phyloP scores from a whole-genome alignment of 495 filamentous ascomycete genomes.

The Baudoinia panamericana region DNA sequence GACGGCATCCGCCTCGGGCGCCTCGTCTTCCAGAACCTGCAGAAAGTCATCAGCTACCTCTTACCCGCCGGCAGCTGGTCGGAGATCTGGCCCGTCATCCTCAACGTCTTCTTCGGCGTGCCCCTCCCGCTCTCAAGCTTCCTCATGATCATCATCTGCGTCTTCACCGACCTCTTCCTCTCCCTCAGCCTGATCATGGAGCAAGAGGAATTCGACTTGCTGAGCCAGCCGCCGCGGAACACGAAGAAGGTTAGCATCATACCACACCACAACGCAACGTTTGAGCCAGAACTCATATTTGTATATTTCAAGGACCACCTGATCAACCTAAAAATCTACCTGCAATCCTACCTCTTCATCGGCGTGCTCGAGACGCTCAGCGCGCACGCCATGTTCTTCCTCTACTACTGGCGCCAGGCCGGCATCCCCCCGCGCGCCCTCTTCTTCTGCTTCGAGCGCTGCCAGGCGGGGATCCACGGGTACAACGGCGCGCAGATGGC shows the following conservation, averaged over 20 bases:
- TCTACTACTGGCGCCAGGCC: conserved; percentile 36
- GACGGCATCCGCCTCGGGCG: conserved; percentile 20
- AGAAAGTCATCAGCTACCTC: conserved; percentile 22
- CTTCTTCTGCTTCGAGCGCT: conserved; percentile 37
- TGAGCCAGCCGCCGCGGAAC: conserved; percentile 24
- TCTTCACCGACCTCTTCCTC: conserved; percentile 28
- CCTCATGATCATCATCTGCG: conserved; percentile 32
- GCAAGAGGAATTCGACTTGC: conserved; percentile 27
- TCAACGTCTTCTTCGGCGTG: conserved; percentile 30
- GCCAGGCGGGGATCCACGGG: conserved; percentile 37
- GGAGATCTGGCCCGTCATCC: conserved; percentile 30
- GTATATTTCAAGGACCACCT: conserved; percentile 30
- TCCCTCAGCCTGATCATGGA: conserved; percentile 28
- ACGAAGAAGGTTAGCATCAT: too few species aligned
- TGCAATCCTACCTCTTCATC: conserved; percentile 40
- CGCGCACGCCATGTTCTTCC: conserved; percentile 41
- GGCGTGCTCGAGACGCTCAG: conserved; percentile 37
- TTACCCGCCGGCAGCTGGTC: conserved; percentile 28
- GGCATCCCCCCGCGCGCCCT: conserved; percentile 35
- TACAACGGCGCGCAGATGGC: conserved; percentile 33
- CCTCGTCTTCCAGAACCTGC: conserved; percentile 22
- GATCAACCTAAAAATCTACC: conserved; percentile 39
- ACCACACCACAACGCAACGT: too few species aligned
- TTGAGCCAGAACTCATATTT: too few species aligned
- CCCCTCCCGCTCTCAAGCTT: conserved; percentile 27